Base-by-base conservation (phyloP, 208 protist genomes). In the Trypanosoma cruzi region DNA sequence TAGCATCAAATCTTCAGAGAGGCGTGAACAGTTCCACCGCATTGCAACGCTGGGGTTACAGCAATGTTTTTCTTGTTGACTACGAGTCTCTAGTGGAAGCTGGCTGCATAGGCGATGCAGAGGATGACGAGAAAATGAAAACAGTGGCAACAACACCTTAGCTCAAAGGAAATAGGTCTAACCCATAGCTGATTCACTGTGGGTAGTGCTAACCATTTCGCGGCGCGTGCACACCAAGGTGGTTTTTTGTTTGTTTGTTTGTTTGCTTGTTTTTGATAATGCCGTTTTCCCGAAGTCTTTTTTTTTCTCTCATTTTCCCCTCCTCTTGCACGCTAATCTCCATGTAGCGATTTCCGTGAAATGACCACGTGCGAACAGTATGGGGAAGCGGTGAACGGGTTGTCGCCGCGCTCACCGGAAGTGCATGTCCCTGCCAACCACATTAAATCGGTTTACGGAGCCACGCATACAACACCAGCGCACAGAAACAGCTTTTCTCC, bases 1-100 rank as follows among this genome's bases (percentile, higher is more conserved):
- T 93, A 29, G 57, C 84, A 8, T 75, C 83, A 0, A 73, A 71
- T 50, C 13, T 36, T 13, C 84, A 90, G 55, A 73, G 82, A 24
- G 90, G 86, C 1, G 55, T 84, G 14, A 92, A 90, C 60, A 69
- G 71, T 26, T 81, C 66, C 18, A 57, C 64, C 18, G 87, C 87
- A 6, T 71, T 93, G 60, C 79, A 78, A n/a, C 85, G 87, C 24
- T 91, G 86, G 86, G 90, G 90, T 11, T 96, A 92, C 70, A 32
- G 72, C 5, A 68, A 76, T 18, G 81, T 93, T 8, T 42, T 64
- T 26, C 36, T 83, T 11, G 67, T 87, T 18, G 82, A 88, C 32
- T 79, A 77, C 13, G 68, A 68, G 11, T 52, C 75, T 0, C 73
- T 85, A 28, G 57, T 66, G 22, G 59, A 73, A 18, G 71, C 71